phyloP scores from a whole-genome alignment of 2,329 filamentous ascomycete genomes.

The Aspergillus chevalieri region DNA sequence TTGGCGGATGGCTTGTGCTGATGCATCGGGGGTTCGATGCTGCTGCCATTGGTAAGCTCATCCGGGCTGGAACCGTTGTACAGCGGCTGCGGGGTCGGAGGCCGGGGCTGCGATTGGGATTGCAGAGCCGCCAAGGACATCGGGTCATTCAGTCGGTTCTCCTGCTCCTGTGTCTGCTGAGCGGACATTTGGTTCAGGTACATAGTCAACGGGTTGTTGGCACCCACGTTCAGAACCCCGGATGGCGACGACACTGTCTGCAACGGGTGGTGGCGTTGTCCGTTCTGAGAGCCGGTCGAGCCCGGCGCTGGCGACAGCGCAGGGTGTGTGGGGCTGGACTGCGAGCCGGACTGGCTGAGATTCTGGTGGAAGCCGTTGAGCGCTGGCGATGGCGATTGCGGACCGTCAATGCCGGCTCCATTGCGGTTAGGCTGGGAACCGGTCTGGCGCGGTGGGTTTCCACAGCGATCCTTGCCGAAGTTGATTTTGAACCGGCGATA shows the following conservation, averaged over 20 bases:
- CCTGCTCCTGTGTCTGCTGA: constrained; percentile 61
- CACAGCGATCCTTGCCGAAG: constrained; percentile 97
- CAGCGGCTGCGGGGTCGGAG: constrained; percentile 62
- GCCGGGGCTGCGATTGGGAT: constrained; percentile 63
- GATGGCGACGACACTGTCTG: constrained; percentile 54
- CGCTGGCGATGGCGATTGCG: constrained; percentile 49
- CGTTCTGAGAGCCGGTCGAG: constrained; percentile 49
- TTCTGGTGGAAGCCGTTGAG: constrained; percentile 54
- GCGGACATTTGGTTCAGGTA: constrained; percentile 73
- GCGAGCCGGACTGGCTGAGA: constrained; percentile 49
- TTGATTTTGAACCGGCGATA: constrained; percentile 99
- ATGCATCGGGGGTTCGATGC: constrained; percentile 36
- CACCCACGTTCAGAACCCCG: constrained; percentile 68
- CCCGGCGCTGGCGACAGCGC: constrained; percentile 50
- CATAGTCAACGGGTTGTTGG: constrained; percentile 85
- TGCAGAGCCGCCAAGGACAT: constrained; percentile 41
- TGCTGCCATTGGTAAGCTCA: constrained; percentile 52
- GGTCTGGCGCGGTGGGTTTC: constrained; percentile 87
- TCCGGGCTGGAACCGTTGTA: constrained; percentile 69
- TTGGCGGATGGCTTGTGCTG: constrained; percentile 61
- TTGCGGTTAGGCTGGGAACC: constrained; percentile 63
- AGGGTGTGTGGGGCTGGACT: constrained; percentile 56
- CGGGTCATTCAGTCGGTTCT: constrained; percentile 39
- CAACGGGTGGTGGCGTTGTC: constrained; percentile 55
- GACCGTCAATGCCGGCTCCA: constrained; percentile 47